Evolutionary conservation across 2,329 filamentous ascomycete genomes (phyloP).

Genomic region (Penicillium janthinellum): DNA sequence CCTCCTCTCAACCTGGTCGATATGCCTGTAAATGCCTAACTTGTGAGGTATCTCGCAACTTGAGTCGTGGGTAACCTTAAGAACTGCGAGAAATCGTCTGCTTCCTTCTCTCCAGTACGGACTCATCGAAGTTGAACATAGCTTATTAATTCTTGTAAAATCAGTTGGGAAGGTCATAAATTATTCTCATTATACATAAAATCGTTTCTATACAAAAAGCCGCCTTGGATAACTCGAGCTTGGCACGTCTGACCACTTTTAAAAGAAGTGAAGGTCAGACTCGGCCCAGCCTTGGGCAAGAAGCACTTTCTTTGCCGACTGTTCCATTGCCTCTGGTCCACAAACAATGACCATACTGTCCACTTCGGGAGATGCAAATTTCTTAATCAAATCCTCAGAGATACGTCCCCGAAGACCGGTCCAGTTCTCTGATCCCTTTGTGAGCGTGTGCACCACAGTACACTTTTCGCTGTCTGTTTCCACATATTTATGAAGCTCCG

Average conservation of each 20-base stretch:
- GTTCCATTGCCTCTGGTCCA: conserved; percentile 75
- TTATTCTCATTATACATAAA: background rate
- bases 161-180: background rate
- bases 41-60: no score
- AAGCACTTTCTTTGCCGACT: conserved; percentile 60
- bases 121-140: background rate
- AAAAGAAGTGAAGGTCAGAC: conserved; percentile 76
- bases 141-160: background rate
- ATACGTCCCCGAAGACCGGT: conserved; percentile 69
- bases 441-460: conserved; percentile 69
- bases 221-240: background rate
- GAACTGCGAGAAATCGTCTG: no score
- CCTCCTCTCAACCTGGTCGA: no score
- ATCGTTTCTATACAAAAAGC: background rate
- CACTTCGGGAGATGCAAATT: conserved; percentile 54
- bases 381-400: conserved; percentile 61
- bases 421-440: conserved; percentile 66
- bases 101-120: background rate
- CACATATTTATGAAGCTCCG: conserved; percentile 69
- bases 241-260: conserved; percentile 10
- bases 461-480: conserved; percentile 56
- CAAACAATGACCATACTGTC: conserved; percentile 72
- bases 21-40: background rate
- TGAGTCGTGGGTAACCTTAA: no score
- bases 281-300: conserved; percentile 69